These are phyloP conservation scores for Chaetomium sp. DNA, from an alignment of 2,329 filamentous ascomycete genomes.

Conservation along the genomic window DNA sequence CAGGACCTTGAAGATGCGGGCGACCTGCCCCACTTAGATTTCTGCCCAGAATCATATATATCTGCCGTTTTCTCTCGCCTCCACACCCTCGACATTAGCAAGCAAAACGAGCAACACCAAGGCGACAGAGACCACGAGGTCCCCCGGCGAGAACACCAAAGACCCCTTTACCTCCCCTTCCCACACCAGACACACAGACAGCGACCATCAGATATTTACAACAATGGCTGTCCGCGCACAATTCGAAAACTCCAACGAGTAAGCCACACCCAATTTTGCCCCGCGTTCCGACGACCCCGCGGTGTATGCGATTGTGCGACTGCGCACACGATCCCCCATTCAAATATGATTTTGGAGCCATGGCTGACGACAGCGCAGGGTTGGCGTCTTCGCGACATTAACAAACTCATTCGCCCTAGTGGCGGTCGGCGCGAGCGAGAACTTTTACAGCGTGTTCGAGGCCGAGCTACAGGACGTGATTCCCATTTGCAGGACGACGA, in stretches of 20 bases:
- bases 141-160: neutral
- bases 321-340: neutral
- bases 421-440: constrained; percentile 92
- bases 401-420: constrained; percentile 97
- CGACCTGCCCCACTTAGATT: constrained; percentile 18
- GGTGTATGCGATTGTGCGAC: constrained; percentile 26
- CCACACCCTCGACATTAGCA: constrained; percentile 20
- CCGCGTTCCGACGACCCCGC: constrained; percentile 25
- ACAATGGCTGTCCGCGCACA: constrained; percentile 69
- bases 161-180: neutral
- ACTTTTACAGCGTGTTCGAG: constrained; percentile 99
- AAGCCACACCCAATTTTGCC: constrained; percentile 43
- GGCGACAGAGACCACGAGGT: constrained; percentile 21
- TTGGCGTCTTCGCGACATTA: constrained; percentile 94
- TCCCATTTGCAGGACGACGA: constrained; percentile 94
- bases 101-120: constrained; percentile 24
- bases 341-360: neutral
- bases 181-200: neutral
- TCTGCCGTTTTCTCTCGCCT: constrained; percentile 25
- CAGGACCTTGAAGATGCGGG: neutral
- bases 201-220: constrained; percentile 29
- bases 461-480: constrained; percentile 96
- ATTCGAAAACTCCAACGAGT: constrained; percentile 93
- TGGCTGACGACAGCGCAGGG: constrained; percentile 55
- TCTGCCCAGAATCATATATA: constrained; percentile 12